Evolutionary conservation across 352 stramenopile genomes (phyloP).

Genomic region (Thraustochytrium striatum): DNA sequence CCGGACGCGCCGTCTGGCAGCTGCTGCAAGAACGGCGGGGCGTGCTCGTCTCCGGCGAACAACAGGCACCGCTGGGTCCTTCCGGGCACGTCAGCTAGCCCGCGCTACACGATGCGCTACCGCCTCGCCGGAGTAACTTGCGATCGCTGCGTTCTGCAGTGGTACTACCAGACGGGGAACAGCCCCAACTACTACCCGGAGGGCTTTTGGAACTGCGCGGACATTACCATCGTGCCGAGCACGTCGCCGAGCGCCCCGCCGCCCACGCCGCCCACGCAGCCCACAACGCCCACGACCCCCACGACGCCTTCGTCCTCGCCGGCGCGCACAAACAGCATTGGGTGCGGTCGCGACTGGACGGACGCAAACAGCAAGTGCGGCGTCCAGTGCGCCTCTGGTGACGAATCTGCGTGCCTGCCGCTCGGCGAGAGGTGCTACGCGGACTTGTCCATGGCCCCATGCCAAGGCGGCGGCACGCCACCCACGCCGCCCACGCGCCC

Average conservation of each 20-base stretch:
- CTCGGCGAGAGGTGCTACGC: too few species aligned
- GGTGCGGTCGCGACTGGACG: too few species aligned
- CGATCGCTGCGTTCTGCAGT: conserved; percentile 53
- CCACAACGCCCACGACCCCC: not conserved
- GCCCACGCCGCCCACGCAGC: too few species aligned
- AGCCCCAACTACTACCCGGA: conserved; percentile 48
- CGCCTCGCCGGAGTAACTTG: conserved; percentile 35
- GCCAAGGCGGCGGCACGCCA: too few species aligned
- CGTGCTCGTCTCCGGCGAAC: not conserved
- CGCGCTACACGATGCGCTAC: conserved; percentile 46
- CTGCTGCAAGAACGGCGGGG: conserved; percentile 26
- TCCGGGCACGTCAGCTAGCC: not conserved
- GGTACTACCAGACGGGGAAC: conserved; percentile 51
- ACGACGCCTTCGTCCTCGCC: too few species aligned
- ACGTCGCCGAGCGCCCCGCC: not conserved
- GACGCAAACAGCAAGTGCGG: too few species aligned
- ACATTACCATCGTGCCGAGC: conserved; percentile 39
- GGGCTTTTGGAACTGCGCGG: conserved; percentile 53
- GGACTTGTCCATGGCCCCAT: too few species aligned
- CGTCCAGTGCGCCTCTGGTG: too few species aligned
- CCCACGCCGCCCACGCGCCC: too few species aligned
- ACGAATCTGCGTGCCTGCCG: too few species aligned
- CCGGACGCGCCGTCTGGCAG: conserved; percentile 46
- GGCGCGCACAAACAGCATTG: too few species aligned
- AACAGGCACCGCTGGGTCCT: conserved; percentile 40